Conservation (phyloP, 805 yeast species). For the Wickerhamomyces alni region DNA sequence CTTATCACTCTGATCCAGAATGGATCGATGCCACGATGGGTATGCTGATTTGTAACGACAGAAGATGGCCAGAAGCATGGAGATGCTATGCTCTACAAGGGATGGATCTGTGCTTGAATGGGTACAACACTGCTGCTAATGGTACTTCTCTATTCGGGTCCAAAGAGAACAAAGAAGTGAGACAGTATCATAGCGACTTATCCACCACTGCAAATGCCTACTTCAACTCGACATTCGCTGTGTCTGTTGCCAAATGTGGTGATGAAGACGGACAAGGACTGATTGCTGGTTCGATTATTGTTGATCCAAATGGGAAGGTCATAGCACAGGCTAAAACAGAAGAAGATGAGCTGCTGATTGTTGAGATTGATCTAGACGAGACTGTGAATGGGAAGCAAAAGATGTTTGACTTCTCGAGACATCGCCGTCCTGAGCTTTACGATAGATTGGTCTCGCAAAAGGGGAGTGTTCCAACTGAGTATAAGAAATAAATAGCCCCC, state of each 20-base stretch:
- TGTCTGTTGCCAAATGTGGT: constrained; percentile 31
- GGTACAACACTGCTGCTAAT: constrained; percentile 32
- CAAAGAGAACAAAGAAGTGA: constrained; percentile 25
- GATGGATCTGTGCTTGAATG: constrained; percentile 31
- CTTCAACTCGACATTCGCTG: constrained; percentile 29
- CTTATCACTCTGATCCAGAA: constrained; percentile 27
- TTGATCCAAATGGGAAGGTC: constrained; percentile 30
- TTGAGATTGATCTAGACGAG: constrained; percentile 31
- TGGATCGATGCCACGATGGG: constrained; percentile 33
- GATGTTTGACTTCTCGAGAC: constrained; percentile 32
- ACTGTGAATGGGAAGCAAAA: constrained; percentile 29
- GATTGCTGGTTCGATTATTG: constrained; percentile 31
- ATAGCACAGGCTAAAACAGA: constrained; percentile 29
- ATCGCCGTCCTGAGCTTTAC: constrained; percentile 31
- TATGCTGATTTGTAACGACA: constrained; percentile 33
- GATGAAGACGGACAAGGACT: constrained; percentile 31
- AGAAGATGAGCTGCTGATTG: constrained; percentile 27
- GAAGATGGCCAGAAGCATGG: constrained; percentile 40
- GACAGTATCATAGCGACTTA: constrained; percentile 29
- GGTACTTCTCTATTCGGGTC: constrained; percentile 29
- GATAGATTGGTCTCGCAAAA: constrained; percentile 23
- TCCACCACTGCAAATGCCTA: constrained; percentile 30
- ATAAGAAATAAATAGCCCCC: not conserved
- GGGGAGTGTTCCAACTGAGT: constrained; percentile 21
- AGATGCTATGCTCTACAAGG: constrained; percentile 34